A percentile compares a stretch with the other conserved stretches of the same genome.
Evolutionary conservation across 495 filamentous ascomycete genomes (phyloP).

Genomic region (Apiosordaria backusii): DNA sequence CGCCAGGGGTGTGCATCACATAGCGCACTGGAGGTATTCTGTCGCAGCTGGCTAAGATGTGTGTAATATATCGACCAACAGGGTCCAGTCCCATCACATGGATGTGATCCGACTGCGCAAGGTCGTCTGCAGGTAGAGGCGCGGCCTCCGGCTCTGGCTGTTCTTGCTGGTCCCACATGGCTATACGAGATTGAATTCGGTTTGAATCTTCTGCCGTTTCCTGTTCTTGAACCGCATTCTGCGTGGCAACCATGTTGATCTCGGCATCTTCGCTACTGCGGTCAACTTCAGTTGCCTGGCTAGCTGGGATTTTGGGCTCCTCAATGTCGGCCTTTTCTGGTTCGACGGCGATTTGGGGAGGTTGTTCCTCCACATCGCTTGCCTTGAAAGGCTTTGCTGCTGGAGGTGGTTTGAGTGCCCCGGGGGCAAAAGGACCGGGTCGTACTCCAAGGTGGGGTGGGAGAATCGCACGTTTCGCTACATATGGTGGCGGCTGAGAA

Average conservation of each 20-base stretch:
- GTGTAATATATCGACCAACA: constrained; percentile 49
- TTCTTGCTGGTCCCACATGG: constrained; percentile 15
- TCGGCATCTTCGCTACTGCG: neutral
- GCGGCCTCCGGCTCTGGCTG: neutral
- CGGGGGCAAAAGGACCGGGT: neutral
- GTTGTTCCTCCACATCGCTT: neutral
- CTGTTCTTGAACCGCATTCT: neutral
- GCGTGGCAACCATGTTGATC: neutral
- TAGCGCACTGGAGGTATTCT: constrained; percentile 30
- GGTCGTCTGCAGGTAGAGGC: neutral
- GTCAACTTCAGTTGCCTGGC: neutral
- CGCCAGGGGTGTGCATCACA: constrained; percentile 24
- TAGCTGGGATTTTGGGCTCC: neutral
- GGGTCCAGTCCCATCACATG: constrained; percentile 51
- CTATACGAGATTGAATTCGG: neutral
- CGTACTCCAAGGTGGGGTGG: neutral
- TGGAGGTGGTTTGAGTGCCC: neutral
- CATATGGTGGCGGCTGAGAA: neutral
- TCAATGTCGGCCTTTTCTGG: neutral
- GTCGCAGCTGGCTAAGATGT: constrained; percentile 41
- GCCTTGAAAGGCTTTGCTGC: neutral
- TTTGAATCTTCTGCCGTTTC: neutral
- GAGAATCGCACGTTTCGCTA: neutral
- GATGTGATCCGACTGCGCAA: constrained; percentile 36
- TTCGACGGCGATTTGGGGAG: neutral